Conservation (phyloP, 345 rosid genomes). For the Citrus sp. region DNA sequence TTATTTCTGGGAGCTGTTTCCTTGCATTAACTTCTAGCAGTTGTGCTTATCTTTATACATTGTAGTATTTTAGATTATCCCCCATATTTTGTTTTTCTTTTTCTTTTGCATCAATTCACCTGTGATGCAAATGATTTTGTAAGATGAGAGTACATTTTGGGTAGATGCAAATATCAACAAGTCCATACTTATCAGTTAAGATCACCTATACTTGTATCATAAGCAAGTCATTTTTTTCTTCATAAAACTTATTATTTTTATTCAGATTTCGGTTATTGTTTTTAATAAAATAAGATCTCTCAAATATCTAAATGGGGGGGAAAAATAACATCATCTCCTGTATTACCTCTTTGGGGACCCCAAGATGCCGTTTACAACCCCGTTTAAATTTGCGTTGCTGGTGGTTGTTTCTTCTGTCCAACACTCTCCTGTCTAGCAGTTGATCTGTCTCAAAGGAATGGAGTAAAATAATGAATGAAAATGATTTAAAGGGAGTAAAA, state of each 20-base stretch:
- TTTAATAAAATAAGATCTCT: not conserved
- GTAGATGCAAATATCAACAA: not conserved
- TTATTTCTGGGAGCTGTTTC: not conserved
- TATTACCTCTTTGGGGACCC: not conserved
- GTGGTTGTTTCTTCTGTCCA: not conserved
- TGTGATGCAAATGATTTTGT: not conserved
- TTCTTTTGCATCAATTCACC: not conserved
- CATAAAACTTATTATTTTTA: too few species aligned
- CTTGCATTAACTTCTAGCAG: not conserved
- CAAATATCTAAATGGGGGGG: not conserved
- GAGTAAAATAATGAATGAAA: not conserved
- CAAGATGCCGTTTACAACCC: not conserved
- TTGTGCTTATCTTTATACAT: not conserved
- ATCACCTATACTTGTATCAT: not conserved
- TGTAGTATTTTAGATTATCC: not conserved
- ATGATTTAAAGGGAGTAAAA: not conserved
- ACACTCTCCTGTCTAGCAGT: not conserved
- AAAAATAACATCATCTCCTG: not conserved
- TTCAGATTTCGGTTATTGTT: not conserved
- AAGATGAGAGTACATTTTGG: not conserved
- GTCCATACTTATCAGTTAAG: not conserved
- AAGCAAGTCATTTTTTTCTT: not conserved
- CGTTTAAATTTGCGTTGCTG: not conserved
- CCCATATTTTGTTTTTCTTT: slow-evolving; percentile 14
- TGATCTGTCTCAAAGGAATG: not conserved